Evolutionary conservation across 1,139 yeast genomes (phyloP).

Genomic region (Blastobotrys serpentis): DNA sequence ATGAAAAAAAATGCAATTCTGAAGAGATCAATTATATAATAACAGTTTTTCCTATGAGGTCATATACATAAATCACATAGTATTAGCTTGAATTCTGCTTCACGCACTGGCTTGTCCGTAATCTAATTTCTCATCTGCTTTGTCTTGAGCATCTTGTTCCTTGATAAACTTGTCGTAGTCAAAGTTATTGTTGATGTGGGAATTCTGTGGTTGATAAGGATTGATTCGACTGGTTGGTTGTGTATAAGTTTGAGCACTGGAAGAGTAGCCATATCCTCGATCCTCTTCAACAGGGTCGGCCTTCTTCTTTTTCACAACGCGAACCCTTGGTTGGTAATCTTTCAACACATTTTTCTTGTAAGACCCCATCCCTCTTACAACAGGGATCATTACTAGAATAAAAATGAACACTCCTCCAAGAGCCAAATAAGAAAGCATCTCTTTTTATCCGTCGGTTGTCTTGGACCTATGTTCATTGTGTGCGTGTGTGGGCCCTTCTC

Average conservation of each 20-base stretch:
- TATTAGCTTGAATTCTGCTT: not conserved
- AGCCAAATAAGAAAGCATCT: conserved; percentile 8
- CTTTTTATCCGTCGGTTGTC: too few relatives aligned
- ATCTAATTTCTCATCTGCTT: not conserved
- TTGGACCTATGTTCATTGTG: not conserved
- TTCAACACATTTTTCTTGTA: conserved; percentile 15
- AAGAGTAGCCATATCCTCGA: conserved; percentile 12
- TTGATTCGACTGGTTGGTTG: conserved; percentile 9
- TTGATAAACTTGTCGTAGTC: conserved; percentile 24
- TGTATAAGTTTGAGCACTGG: not conserved
- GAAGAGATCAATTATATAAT: too few relatives aligned
- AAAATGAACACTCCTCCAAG: conserved; percentile 15
- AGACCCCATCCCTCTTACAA: conserved; percentile 21
- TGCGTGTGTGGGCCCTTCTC: not conserved
- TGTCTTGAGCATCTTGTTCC: conserved; percentile 18
- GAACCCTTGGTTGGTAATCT: conserved; percentile 11
- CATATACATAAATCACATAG: not conserved
- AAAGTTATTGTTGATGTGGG: conserved; percentile 24
- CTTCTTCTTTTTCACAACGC: conserved; percentile 14
- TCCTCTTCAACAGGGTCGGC: conserved; percentile 5
- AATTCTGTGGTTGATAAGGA: conserved; percentile 18
- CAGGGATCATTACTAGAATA: conserved; percentile 19
- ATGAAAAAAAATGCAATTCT: not conserved
- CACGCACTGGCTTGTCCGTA: not conserved
- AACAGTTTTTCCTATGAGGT: not conserved